Base-by-base conservation (phyloP, 371 early-diverging fungal genomes). In the Mortierella sp. region DNA sequence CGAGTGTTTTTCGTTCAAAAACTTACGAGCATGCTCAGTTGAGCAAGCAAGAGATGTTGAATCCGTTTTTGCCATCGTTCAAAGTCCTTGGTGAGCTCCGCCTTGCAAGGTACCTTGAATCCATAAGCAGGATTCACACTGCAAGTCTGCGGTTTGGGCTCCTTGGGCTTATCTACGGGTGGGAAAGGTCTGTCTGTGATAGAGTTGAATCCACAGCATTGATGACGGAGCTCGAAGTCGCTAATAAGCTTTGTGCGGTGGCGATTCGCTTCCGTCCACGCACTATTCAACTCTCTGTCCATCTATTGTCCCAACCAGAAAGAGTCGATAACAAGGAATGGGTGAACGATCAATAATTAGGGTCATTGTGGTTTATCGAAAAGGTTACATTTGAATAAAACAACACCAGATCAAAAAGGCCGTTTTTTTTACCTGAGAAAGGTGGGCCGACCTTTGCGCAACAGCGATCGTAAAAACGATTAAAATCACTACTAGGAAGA, bases 211-310 rank as follows among this genome's bases (percentile, higher is more conserved):
- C 70, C 70, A 57, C 70, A 70, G 54, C 70, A 70, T 0, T 49
- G 57, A 41, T 70, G 63, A 30, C 57, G 70, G 28, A 56, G 62
- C 63, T 70, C 58, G 62, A 70, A 70, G 53, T 70, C 49, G 53
- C 58, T 56, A 32, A 70, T 57, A 42, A 57, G 57, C 12, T 27
- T 21, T 48, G 7, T 58, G 48, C 53, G 58, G 32, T 62, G 57
- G 21, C 58, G 51, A 48, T 1, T n/a, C 23, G 47, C 17, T 6
- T 57, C 41, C 4, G 53, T 62, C 70, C 70, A 70, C 41, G 58
- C 70, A 23, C 3, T 48, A 26, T 70, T 53, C 43, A 70, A 23
- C 47, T 70, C 70, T 24, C 32, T 53, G 26, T 62, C 63, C 57
- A 62, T 61, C 69, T 69, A 50, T 46, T 42, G 19, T 56, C 34